Evolutionary conservation across 345 rosid genomes (phyloP), one percentile per base, ranked within the genome.

Genomic region (Boechera stricta): DNA sequence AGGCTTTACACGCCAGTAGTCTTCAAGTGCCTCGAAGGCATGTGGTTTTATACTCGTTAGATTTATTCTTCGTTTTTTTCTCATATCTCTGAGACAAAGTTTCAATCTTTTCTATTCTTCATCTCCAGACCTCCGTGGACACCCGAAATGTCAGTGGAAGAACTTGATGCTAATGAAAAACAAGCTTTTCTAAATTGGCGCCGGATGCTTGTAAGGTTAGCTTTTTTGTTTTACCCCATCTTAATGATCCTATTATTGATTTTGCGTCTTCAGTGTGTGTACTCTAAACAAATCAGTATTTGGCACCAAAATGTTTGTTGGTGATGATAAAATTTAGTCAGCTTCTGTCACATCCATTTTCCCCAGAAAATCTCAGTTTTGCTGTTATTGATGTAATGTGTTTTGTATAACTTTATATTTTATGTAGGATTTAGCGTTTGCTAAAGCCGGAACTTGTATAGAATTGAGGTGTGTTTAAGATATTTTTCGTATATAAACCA

Each of bases 141-240:
- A 58, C 75, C 94, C 12, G 79, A 75, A 54, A 92, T 90, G 94
- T 77, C 94, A 11, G 80, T 86, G 72, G 98, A 90, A 71, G 90
- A 82, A 83, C 91, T 92, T 41, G 95, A 94, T 85, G 77, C 83
- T 45, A 88, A 88, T 62, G 97, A 92, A 57, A 81, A 71, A 47
- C 90, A 84, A 73, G 85, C 97, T 73, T 94, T 94, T 75, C 75
- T 94, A 11, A 72, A 71, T 28, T 94, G 98, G 97, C 97, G 97
- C 8, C 87, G 97, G 51, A 80, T 81, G 85, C 89, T 94, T 77
- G 97, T 90, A 4, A 86, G 96, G 97, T 93, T 77, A 73, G 86
- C 49, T 51, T 33, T 38, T 44, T 29, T 53, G 36, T 59, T 39
- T 54, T 41, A 38, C 4, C 35, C 5, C 28, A 35, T 63, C 36